Percentiles rank a stretch among this genome's conserved stretches.
Evolutionary conservation across 805 yeast genomes (phyloP).

Genomic region (Candida berthetii): DNA sequence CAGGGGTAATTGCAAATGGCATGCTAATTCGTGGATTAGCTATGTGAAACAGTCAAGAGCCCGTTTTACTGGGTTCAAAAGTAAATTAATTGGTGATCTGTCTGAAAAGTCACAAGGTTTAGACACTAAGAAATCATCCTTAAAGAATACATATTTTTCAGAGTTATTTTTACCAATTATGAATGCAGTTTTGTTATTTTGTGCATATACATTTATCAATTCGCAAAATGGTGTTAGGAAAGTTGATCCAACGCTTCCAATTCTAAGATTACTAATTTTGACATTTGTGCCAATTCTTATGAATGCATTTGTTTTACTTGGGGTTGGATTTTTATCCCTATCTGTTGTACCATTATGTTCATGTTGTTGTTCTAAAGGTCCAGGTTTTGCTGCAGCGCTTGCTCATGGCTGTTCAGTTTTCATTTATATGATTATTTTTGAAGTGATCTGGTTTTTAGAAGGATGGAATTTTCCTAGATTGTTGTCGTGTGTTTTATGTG

Average conservation of each 20-base stretch:
- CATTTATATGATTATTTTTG: slow-evolving; percentile 49
- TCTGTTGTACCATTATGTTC: slow-evolving; percentile 41
- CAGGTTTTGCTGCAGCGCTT: slow-evolving; percentile 46
- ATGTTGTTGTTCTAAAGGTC: slow-evolving; percentile 34
- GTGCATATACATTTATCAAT: slow-evolving; percentile 77
- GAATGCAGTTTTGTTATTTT: slow-evolving; percentile 59
- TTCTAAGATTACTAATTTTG: slow-evolving; percentile 54
- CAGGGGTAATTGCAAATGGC: slow-evolving; percentile 67
- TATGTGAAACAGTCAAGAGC: slow-evolving; percentile 75
- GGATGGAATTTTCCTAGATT: slow-evolving; percentile 59
- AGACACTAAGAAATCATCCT: slow-evolving; percentile 69
- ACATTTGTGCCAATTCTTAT: slow-evolving; percentile 42
- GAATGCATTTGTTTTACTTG: slow-evolving; percentile 22
- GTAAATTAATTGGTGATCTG: slow-evolving; percentile 56
- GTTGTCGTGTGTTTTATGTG: slow-evolving; percentile 52
- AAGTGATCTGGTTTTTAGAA: slow-evolving; percentile 61
- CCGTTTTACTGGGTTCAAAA: slow-evolving; percentile 86
- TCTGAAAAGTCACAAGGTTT: slow-evolving; percentile 55
- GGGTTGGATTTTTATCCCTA: slow-evolving; percentile 34
- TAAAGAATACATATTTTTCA: slow-evolving; percentile 70
- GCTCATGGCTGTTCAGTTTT: slow-evolving; percentile 51
- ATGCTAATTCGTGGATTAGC: slow-evolving; percentile 73
- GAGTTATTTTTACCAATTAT: slow-evolving; percentile 73
- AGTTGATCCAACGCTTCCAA: slow-evolving; percentile 47
- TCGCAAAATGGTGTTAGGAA: slow-evolving; percentile 75